phyloP scores from a whole-genome alignment of 139 green algal species.

The Coccomyxa sp. region DNA sequence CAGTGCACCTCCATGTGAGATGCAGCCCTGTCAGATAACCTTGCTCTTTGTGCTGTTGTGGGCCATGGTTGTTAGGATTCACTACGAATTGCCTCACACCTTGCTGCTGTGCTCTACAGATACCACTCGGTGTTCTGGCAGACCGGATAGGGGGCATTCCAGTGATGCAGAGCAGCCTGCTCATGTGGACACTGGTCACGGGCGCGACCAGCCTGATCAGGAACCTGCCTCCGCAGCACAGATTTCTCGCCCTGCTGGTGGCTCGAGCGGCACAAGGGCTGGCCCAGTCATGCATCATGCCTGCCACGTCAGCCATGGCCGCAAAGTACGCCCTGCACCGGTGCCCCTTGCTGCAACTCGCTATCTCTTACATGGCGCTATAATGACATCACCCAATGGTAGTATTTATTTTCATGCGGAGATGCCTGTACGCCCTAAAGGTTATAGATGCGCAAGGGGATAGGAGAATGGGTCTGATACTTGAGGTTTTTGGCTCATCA shows the following conservation, averaged over 20 bases:
- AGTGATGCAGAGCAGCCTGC: slow-evolving; percentile 46
- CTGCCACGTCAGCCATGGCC: slow-evolving; percentile 44
- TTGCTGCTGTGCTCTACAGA: too few species aligned
- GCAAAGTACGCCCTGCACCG: slow-evolving; percentile 27
- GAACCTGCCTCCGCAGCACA: not conserved
- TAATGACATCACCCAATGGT: too few species aligned
- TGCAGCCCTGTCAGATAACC: too few species aligned
- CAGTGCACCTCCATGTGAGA: slow-evolving; percentile 16
- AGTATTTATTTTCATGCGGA: too few species aligned
- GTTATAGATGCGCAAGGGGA: too few species aligned
- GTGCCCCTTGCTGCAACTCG: too few species aligned
- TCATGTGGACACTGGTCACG: slow-evolving; percentile 26
- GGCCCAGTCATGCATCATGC: slow-evolving; percentile 57
- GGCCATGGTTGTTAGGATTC: not conserved
- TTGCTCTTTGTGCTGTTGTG: slow-evolving; percentile 5
- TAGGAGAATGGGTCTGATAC: too few species aligned
- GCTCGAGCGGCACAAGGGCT: slow-evolving; percentile 44
- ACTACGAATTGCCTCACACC: not conserved
- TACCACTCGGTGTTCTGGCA: slow-evolving; percentile 33
- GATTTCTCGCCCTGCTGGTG: slow-evolving; percentile 18
- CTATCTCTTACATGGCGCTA: too few species aligned
- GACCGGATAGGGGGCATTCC: slow-evolving; percentile 28
- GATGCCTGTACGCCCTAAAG: too few species aligned
- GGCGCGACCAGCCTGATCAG: slow-evolving; percentile 27
- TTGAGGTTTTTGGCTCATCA: too few species aligned